These are phyloP conservation scores for Voacanga thouarsii DNA, from an alignment of 257 asterid species.

Conservation along the genomic window DNA sequence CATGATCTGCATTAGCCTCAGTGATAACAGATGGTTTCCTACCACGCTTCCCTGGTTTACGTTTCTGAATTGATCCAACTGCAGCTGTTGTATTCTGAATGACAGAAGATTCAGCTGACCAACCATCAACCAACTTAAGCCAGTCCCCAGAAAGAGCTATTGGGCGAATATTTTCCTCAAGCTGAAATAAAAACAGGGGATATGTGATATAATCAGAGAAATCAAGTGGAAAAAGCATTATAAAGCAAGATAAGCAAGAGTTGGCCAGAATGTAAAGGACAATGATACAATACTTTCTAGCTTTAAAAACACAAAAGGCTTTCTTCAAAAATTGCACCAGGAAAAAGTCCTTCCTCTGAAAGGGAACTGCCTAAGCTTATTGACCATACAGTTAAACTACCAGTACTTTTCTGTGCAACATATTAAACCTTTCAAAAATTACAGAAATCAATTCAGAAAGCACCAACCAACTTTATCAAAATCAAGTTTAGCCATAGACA, in stretches of 20 bases:
- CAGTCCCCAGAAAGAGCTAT: constrained; percentile 80
- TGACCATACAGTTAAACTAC: neutral
- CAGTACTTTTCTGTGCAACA: neutral
- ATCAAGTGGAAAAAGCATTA: neutral
- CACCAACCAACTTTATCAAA: neutral
- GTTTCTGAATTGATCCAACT: constrained; percentile 54
- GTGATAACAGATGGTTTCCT: constrained; percentile 44
- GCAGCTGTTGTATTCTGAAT: constrained; percentile 47
- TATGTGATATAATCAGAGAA: neutral
- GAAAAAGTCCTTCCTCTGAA: neutral
- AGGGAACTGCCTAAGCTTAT: neutral
- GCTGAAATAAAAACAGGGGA: constrained; percentile 44
- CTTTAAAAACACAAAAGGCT: neutral
- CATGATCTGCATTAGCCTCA: constrained; percentile 56
- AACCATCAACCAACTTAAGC: constrained; percentile 80
- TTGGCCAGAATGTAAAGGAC: neutral
- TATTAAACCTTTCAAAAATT: neutral
- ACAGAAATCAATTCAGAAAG: neutral
- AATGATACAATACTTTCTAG: neutral
- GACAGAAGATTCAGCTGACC: constrained; percentile 75
- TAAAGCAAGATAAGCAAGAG: neutral
- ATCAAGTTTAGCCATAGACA: neutral
- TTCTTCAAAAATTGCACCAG: neutral
- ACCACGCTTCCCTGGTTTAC: constrained; percentile 53
- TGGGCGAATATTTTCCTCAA: constrained; percentile 78